Evolutionary conservation across 768 basidiomycete species (phyloP), one percentile per base, ranked within the genome.

Genomic region (Agaricus subrufescens): DNA sequence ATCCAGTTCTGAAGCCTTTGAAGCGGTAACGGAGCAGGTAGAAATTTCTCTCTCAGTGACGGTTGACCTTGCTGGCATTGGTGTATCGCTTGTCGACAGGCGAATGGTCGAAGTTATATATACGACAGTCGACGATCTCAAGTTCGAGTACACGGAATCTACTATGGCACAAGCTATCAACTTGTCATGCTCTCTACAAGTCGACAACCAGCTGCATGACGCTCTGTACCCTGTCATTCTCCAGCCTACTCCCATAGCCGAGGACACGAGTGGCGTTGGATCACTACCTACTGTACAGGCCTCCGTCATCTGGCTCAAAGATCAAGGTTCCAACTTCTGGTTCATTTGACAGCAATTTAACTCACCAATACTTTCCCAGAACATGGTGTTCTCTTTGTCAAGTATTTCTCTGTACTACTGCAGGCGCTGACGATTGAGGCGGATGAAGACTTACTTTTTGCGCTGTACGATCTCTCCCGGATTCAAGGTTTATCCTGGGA

Each of bases 191-290:
- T 91, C 89, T n/a, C 77, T 99, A 10, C 95, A 98, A 68, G 81
- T 98, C 57, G 97, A 99, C 73, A 99, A 98, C 66, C 97, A 99
- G 67, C 81, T 99, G 11, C 96, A 98, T 58, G 97, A 98, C 56
- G 95, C 94, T 15, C 67, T 95, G 11, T 99, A 87, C 75, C 94
- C 97, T 2, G 94, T 98, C 54, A 85, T 98, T 54, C 75, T 98
- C 44, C 96, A 98, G 66, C 96, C 97, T 0, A 94, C 93, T 6
- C 91, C 94, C 0, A 80, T 98, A 31, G 78, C 87, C 6, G 89
- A 84, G 63, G 84, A 91, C 59, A 81, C 82, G 0, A 84, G 79
- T 54, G 85, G 85, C 50, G 82, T 90, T 23, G 91, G 89, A 25
- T 85, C 90, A 2, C 82, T 91, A 52, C 96, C 97, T 4, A 93